Evolutionary conservation across 768 basidiomycete species (phyloP).

Genomic region (Serendipita vermifera): DNA sequence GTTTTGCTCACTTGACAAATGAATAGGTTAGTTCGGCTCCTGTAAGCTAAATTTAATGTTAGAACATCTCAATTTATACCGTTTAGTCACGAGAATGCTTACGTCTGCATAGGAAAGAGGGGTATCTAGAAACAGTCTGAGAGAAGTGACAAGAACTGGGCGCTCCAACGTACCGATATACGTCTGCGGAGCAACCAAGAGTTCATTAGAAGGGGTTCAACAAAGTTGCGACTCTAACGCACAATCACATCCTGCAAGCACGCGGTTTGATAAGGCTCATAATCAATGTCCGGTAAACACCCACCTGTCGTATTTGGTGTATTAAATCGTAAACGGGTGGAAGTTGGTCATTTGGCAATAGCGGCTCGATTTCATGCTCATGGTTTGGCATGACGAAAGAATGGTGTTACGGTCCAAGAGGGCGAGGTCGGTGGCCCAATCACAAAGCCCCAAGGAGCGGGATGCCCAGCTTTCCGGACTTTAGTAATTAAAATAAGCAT

Average conservation of each 20-base stretch:
- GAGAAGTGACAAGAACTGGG: background rate
- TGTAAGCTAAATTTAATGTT: constrained; percentile 37
- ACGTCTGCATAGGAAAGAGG: constrained; percentile 74
- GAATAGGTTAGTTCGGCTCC: constrained; percentile 86
- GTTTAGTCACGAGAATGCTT: no score
- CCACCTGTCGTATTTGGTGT: constrained; percentile 1
- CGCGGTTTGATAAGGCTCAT: background rate
- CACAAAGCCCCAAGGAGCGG: no score
- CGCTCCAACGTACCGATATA: constrained; percentile 24
- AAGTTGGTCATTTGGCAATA: background rate
- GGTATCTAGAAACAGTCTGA: constrained; percentile 41
- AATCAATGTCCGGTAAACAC: no score
- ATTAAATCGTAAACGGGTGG: constrained; percentile 1
- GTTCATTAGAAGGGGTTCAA: background rate
- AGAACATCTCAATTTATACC: background rate
- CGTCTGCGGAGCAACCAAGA: background rate
- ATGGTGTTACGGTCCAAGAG: no score
- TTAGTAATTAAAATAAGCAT: no score
- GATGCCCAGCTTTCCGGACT: no score
- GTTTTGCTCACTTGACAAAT: constrained; percentile 37
- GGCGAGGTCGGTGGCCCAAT: no score
- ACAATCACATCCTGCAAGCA: constrained; percentile 13
- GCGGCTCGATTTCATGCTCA: background rate
- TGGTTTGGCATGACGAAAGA: constrained; percentile 3
- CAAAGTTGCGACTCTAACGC: background rate